These are phyloP conservation scores for Cyclotella choctawhatcheeana DNA, from an alignment of 108 stramenopile species.

Conservation along the genomic window DNA sequence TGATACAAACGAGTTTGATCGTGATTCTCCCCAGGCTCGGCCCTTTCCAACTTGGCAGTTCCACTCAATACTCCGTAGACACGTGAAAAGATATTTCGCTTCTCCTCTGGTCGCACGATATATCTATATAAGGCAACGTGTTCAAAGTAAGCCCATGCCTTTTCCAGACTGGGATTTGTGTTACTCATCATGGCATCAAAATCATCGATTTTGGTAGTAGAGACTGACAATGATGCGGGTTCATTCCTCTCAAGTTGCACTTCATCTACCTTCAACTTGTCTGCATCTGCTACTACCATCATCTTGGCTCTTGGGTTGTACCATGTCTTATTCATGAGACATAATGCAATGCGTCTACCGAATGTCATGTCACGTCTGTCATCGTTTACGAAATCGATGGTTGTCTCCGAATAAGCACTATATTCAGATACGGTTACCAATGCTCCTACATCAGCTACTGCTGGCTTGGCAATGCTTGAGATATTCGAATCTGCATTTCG, in stretches of 20 bases:
- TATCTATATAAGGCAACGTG: neutral
- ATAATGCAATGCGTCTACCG: slow-evolving; percentile 4
- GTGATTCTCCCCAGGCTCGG: neutral
- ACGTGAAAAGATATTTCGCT: neutral
- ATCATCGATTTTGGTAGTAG: neutral
- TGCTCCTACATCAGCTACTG: too few species aligned
- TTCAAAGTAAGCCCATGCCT: slow-evolving; percentile 6
- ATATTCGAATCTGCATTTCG: too few species aligned
- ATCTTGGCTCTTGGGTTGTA: slow-evolving; percentile 10
- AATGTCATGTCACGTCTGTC: neutral
- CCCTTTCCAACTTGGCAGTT: neutral
- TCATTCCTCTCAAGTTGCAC: too few species aligned
- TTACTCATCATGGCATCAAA: slow-evolving; percentile 8
- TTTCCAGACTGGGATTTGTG: neutral
- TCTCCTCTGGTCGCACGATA: neutral
- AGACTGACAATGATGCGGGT: too few species aligned
- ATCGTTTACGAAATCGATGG: neutral
- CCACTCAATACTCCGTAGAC: neutral
- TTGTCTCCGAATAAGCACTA: too few species aligned
- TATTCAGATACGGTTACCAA: too few species aligned
- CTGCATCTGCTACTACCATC: too few species aligned
- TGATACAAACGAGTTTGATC: neutral
- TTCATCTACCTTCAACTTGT: too few species aligned
- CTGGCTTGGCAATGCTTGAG: too few species aligned
- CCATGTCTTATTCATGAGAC: slow-evolving; percentile 2